Percentiles rank a stretch among this genome's conserved stretches.
Evolutionary conservation across 768 basidiomycete species (phyloP).

Genomic region (Russula olivacea): DNA sequence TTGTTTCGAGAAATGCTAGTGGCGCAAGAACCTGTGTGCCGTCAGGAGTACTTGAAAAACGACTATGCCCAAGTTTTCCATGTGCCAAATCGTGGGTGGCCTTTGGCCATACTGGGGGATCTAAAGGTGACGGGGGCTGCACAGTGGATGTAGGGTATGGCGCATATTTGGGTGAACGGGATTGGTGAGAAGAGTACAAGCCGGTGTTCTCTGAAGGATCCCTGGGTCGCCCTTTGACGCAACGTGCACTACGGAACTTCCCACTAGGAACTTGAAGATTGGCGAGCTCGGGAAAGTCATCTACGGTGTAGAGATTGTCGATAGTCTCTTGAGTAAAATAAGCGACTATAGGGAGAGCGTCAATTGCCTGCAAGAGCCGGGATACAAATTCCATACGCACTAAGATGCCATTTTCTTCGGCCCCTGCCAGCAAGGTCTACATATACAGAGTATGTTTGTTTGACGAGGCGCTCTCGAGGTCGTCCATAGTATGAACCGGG

Average conservation of each 20-base stretch:
- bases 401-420: slow-evolving; percentile 78
- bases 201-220: slow-evolving; percentile 10
- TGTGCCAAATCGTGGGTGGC: slow-evolving; percentile 17
- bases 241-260: slow-evolving; percentile 32
- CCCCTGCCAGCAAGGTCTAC: slow-evolving; percentile 54
- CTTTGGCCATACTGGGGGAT: slow-evolving; percentile 22
- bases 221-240: slow-evolving; percentile 28
- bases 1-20: slow-evolving; percentile 54
- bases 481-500: slow-evolving; percentile 28
- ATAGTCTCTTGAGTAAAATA: slow-evolving; percentile 36
- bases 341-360: slow-evolving; percentile 31
- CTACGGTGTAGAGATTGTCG: slow-evolving; percentile 30
- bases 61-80: slow-evolving; percentile 24
- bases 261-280: slow-evolving; percentile 32
- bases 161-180: slow-evolving; percentile 18
- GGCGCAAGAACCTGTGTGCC: slow-evolving; percentile 44
- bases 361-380: not conserved
- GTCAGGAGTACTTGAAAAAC: slow-evolving; percentile 18
- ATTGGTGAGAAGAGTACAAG: slow-evolving; percentile 16
- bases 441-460: slow-evolving; percentile 77
- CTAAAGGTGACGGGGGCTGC: slow-evolving; percentile 20
- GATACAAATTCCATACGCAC: slow-evolving; percentile 37
- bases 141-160: slow-evolving; percentile 15
- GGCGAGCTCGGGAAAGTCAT: slow-evolving; percentile 32
- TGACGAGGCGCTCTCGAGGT: slow-evolving; percentile 51